phyloP scores from a whole-genome alignment of 495 filamentous ascomycete genomes.

The Penicillium tannophilum region DNA sequence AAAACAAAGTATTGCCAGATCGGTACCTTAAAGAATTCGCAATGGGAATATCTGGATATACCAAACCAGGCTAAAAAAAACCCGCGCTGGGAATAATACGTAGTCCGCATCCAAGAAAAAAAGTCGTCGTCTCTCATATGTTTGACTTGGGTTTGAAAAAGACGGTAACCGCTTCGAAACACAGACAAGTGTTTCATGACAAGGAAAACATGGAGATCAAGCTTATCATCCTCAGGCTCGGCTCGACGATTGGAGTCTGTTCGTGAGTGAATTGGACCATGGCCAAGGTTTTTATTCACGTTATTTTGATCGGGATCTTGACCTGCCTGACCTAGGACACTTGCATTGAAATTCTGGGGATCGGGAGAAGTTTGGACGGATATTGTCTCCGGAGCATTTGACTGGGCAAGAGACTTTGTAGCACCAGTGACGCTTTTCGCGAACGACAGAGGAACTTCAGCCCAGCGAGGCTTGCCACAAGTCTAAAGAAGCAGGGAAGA shows the following conservation, averaged over 20 bases:
- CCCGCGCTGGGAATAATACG: conserved; percentile 1
- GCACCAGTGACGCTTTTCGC: conserved; percentile 1
- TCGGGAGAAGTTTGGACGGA: neutral
- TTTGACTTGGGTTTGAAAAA: conserved; percentile 2
- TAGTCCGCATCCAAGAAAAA: neutral
- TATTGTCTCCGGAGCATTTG: neutral
- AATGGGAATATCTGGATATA: conserved; percentile 1
- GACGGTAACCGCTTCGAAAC: neutral
- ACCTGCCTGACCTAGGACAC: neutral
- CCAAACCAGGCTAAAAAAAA: conserved; percentile 1
- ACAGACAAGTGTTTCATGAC: neutral
- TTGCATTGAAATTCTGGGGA: neutral
- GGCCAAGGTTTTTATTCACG: no score
- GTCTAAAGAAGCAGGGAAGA: neutral
- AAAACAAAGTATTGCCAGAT: neutral
- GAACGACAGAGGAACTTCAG: conserved; percentile 1
- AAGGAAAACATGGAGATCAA: conserved; percentile 4
- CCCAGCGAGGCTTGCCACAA: conserved; percentile 4
- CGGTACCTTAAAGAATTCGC: conserved; percentile 6
- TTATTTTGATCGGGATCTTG: neutral
- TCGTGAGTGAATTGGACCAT: no score
- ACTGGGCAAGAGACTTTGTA: neutral
- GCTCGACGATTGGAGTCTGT: no score
- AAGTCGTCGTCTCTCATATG: neutral
- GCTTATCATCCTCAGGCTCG: neutral